These are phyloP conservation scores for Pleurotus platypus DNA, from an alignment of 768 basidiomycete genomes.

Conservation along the genomic window DNA sequence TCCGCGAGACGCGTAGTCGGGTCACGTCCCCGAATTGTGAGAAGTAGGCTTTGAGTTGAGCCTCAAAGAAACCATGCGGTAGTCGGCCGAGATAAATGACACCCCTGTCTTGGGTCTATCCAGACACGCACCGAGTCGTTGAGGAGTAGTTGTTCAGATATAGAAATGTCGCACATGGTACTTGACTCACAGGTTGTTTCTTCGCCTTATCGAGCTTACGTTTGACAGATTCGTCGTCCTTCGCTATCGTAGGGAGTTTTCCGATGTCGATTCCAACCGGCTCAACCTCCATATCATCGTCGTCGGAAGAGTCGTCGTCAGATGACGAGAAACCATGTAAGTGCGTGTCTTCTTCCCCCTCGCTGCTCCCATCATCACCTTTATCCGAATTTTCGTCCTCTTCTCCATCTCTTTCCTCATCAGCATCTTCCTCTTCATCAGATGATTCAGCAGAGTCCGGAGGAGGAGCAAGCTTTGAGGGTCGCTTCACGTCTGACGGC, in stretches of 20 bases:
- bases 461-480: neutral
- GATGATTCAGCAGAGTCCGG: slow-evolving; percentile 1
- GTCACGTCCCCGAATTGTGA: slow-evolving; percentile 91
- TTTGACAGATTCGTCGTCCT: slow-evolving; percentile 81
- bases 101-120: slow-evolving; percentile 65
- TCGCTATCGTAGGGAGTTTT: slow-evolving; percentile 81
- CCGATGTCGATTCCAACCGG: slow-evolving; percentile 56
- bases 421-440: slow-evolving; percentile 18
- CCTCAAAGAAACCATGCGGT: slow-evolving; percentile 97
- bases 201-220: slow-evolving; percentile 58
- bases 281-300: slow-evolving; percentile 54
- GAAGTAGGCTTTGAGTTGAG: slow-evolving; percentile 89
- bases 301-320: slow-evolving; percentile 78
- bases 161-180: neutral
- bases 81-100: slow-evolving; percentile 88
- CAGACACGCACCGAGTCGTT: neutral
- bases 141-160: slow-evolving; percentile 7
- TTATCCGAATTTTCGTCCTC: slow-evolving; percentile 10
- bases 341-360: slow-evolving; percentile 38
- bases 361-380: slow-evolving; percentile 16
- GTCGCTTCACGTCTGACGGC: neutral
- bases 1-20: slow-evolving; percentile 85
- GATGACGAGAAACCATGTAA: slow-evolving; percentile 77
- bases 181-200: slow-evolving; percentile 57
- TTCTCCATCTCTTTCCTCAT: slow-evolving; percentile 8